phyloP scores from a whole-genome alignment of 2,329 filamentous ascomycete genomes.

The Sclerotinia sclerotiorum region DNA sequence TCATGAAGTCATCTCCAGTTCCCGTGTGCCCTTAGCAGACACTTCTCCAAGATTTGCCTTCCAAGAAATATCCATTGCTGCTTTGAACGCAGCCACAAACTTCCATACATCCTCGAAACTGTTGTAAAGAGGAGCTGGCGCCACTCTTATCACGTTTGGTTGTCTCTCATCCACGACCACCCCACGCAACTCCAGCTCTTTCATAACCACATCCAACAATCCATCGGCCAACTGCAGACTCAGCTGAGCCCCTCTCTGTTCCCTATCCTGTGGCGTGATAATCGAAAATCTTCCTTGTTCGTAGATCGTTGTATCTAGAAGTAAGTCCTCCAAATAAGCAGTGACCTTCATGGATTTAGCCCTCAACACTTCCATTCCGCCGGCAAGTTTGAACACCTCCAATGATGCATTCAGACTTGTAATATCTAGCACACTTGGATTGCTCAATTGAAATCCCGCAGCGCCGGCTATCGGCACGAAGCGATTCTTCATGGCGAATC shows the following conservation, averaged over 20 bases:
- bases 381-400: slow-evolving; percentile 67
- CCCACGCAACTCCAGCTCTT: slow-evolving; percentile 57
- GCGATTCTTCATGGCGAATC: slow-evolving; percentile 75
- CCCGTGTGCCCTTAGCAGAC: slow-evolving; percentile 18
- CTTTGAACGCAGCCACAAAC: slow-evolving; percentile 51
- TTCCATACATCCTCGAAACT: slow-evolving; percentile 63
- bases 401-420: slow-evolving; percentile 68
- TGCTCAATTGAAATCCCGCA: slow-evolving; percentile 74
- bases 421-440: slow-evolving; percentile 73
- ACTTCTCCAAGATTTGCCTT: slow-evolving; percentile 12
- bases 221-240: slow-evolving; percentile 62
- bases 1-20: slow-evolving; percentile 19
- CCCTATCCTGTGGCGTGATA: slow-evolving; percentile 65
- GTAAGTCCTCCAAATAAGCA: slow-evolving; percentile 63
- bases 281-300: slow-evolving; percentile 48
- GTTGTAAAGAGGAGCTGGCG: slow-evolving; percentile 75
- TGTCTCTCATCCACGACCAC: slow-evolving; percentile 73
- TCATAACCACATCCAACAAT: slow-evolving; percentile 62
- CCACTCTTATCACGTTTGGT: slow-evolving; percentile 73
- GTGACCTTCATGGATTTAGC: slow-evolving; percentile 66
- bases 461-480: slow-evolving; percentile 72
- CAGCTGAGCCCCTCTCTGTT: slow-evolving; percentile 69
- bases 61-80: slow-evolving; percentile 40
- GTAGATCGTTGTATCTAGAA: slow-evolving; percentile 46
- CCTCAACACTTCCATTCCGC: slow-evolving; percentile 60